These are phyloP conservation scores for Sclerotinia trifoliorum DNA, from an alignment of 2,329 filamentous ascomycete species.

Conservation along the genomic window DNA sequence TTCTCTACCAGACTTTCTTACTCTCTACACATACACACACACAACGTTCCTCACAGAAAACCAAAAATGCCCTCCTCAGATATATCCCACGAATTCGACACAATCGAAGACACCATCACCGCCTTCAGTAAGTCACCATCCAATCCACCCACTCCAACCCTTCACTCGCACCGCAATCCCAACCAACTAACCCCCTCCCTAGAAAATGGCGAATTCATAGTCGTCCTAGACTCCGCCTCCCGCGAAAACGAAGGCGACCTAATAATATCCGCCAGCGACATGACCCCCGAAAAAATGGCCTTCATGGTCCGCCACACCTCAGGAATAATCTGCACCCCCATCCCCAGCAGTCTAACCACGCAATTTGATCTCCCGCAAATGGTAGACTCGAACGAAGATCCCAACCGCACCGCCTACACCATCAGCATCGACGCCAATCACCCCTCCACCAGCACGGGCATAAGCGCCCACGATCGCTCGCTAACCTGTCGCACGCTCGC, in stretches of 20 bases:
- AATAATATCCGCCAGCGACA: slow-evolving; percentile 83
- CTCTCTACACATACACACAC: not conserved
- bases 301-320: slow-evolving; percentile 93
- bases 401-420: slow-evolving; percentile 89
- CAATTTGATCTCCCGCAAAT: slow-evolving; percentile 82
- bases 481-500: slow-evolving; percentile 79
- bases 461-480: slow-evolving; percentile 82
- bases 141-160: not conserved
- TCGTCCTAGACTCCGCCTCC: slow-evolving; percentile 87
- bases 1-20: not conserved
- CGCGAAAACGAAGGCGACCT: slow-evolving; percentile 99
- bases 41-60: not conserved
- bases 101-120: slow-evolving; percentile 62
- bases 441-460: slow-evolving; percentile 78
- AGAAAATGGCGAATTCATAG: slow-evolving; percentile 86
- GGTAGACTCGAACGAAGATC: slow-evolving; percentile 73
- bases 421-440: slow-evolving; percentile 79
- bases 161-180: slow-evolving; percentile 19
- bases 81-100: slow-evolving; percentile 53
- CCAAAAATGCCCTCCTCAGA: slow-evolving; percentile 37
- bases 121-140: slow-evolving; percentile 56
- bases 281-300: slow-evolving; percentile 88
- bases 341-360: slow-evolving; percentile 66
- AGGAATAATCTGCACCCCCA: slow-evolving; percentile 86
- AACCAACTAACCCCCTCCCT: slow-evolving; percentile 25